Base-by-base conservation (phyloP, 768 basidiomycete genomes). In the Naematelia aurantialba region DNA sequence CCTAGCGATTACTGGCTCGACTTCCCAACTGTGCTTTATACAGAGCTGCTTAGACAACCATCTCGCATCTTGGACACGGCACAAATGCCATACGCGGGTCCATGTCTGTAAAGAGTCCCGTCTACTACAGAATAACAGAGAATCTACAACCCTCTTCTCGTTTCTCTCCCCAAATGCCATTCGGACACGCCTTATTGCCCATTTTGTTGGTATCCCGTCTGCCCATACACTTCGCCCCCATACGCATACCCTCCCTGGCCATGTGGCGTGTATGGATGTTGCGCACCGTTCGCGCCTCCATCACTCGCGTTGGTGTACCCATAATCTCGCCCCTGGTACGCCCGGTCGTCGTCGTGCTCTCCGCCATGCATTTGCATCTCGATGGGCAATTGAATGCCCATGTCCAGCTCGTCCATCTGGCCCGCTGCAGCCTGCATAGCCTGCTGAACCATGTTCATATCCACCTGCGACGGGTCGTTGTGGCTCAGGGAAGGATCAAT, bases 301-400 rank as follows among this genome's bases (percentile, higher is more conserved):
- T 39, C 34, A 39, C 34, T 39, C 34, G 34, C 34, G 17, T 39
- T 39, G 8, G 34, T 39, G 34, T 8, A 39, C 34, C 34, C 34
- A 39, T 39, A 39, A 17, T 53, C 58, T 17, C n/a, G 13, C 22
- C 58, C 44, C 31, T 39, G 21, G 34, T 52, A 45, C 45, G n/a
- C 30, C 29, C 60, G 56, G 5, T 60, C 66, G 19, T 56, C 55
- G 17, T 61, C 67, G 45, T 64, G 53, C 31, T 54, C 60, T 45
- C 56, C 61, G 13, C 63, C 62, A 55, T 72, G 67, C 71, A 73
- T 73, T 27, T 70, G 68, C 71, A 73, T 73, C 39, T 73, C 71
- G 45, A 70, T 70, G 14, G 71, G 71, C 27, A 73, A 46, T 42
- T 70, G 64, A 12, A 73, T 68, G 8, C 71, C 70, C 68, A 72